phyloP scores from a whole-genome alignment of 805 yeast genomes.

The Wickerhamomyces hampshirensis region DNA sequence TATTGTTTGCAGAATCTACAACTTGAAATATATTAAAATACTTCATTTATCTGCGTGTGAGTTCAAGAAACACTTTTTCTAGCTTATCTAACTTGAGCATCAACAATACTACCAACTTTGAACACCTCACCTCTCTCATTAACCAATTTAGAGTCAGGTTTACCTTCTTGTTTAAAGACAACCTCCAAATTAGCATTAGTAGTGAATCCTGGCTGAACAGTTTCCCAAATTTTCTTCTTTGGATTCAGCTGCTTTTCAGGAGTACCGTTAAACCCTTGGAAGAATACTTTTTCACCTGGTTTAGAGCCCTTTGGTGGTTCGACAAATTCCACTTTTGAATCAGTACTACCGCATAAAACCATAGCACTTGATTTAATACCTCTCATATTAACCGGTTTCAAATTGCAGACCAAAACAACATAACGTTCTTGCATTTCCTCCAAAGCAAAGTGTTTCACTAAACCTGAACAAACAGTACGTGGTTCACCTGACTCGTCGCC shows the following conservation, averaged over 20 bases:
- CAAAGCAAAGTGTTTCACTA: constrained; percentile 81
- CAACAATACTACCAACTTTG: constrained; percentile 64
- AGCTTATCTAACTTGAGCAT: constrained; percentile 57
- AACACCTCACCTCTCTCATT: constrained; percentile 76
- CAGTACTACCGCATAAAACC: constrained; percentile 91
- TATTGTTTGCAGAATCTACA: no score
- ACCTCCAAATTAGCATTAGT: constrained; percentile 76
- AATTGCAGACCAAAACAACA: constrained; percentile 88
- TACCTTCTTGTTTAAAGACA: constrained; percentile 73
- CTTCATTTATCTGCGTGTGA: no score
- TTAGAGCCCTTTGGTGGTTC: constrained; percentile 90
- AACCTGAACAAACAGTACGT: constrained; percentile 96
- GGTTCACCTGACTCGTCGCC: constrained; percentile 93
- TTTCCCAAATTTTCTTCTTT: constrained; percentile 97
- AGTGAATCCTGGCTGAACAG: constrained; percentile 85
- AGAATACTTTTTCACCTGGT: constrained; percentile 95
- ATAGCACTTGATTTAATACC: constrained; percentile 93
- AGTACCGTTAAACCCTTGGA: constrained; percentile 82
- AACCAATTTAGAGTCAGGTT: constrained; percentile 61
- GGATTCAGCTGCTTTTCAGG: constrained; percentile 95
- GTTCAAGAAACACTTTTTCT: not conserved
- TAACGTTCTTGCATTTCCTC: constrained; percentile 95
- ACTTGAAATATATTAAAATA: no score
- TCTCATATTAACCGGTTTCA: constrained; percentile 97
- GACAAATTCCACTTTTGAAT: constrained; percentile 82